phyloP scores from a whole-genome alignment of 2,329 filamentous ascomycete genomes.

The Trichophyton mentagrophytes region DNA sequence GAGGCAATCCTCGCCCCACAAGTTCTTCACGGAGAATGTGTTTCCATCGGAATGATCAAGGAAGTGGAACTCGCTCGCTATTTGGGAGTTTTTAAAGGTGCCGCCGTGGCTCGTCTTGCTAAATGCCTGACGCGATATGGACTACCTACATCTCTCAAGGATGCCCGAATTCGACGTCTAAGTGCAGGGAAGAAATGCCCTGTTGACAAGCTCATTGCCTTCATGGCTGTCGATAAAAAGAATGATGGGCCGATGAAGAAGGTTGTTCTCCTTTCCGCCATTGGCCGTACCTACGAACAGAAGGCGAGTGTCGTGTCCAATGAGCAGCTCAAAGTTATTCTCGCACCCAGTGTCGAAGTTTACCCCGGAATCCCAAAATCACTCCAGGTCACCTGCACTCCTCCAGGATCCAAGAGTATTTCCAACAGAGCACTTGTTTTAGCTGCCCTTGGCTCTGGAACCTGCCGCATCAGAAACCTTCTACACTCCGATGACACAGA shows the following conservation, averaged over 20 bases:
- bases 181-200: conserved; percentile 80
- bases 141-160: conserved; percentile 69
- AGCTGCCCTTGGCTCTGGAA: conserved; percentile 74
- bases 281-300: conserved; percentile 76
- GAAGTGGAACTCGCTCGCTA: conserved; percentile 88
- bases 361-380: conserved; percentile 55
- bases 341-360: conserved; percentile 67
- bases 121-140: conserved; percentile 95
- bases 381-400: conserved; percentile 62
- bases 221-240: conserved; percentile 99
- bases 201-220: conserved; percentile 70
- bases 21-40: conserved; percentile 86
- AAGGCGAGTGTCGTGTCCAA: conserved; percentile 85
- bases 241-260: conserved; percentile 94
- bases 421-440: conserved; percentile 93
- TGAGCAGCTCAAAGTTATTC: conserved; percentile 63
- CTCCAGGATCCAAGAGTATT: conserved; percentile 93
- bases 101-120: conserved; percentile 73
- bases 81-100: conserved; percentile 70
- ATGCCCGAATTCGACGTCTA: conserved; percentile 68
- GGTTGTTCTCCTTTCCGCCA: conserved; percentile 79
- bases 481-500: conserved; percentile 95
- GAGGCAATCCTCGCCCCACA: conserved; percentile 93
- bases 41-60: conserved; percentile 96
- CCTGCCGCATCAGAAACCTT: conserved; percentile 79